phyloP scores from a whole-genome alignment of 1,284 basidiomycete species.

The Ganoderma meredithae region DNA sequence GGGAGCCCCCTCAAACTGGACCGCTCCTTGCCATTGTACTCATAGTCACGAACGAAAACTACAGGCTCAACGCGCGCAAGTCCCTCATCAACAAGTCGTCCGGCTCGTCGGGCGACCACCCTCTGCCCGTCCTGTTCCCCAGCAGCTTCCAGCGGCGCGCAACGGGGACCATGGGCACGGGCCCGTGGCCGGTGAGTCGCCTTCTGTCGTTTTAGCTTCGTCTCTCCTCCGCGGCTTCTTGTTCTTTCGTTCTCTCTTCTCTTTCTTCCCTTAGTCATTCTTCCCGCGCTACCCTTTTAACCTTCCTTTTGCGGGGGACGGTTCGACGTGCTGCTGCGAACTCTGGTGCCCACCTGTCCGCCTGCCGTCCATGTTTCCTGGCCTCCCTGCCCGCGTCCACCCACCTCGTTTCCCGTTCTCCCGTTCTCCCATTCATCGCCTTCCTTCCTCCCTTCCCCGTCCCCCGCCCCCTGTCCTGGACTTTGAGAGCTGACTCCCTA shows the following conservation, averaged over 20 bases:
- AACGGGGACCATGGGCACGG: constrained; percentile 10
- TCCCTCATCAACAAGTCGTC: constrained; percentile 38
- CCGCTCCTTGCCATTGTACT: too few relatives aligned
- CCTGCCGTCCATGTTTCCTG: too few relatives aligned
- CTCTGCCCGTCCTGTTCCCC: constrained; percentile 44
- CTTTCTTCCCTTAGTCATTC: not conserved
- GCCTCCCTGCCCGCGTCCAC: too few relatives aligned
- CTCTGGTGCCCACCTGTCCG: not conserved
- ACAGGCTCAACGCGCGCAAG: constrained; percentile 42
- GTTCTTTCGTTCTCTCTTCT: not conserved
- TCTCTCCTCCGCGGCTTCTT: not conserved
- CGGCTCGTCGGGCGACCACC: constrained; percentile 35
- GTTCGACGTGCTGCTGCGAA: not conserved
- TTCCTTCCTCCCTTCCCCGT: not conserved
- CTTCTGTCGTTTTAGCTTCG: not conserved
- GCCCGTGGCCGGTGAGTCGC: constrained; percentile 24
- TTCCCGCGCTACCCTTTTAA: not conserved
- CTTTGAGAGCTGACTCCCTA: not conserved
- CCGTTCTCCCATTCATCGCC: too few relatives aligned
- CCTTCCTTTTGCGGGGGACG: not conserved
- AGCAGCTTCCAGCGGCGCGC: constrained; percentile 29
- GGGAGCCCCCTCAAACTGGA: constrained; percentile 1
- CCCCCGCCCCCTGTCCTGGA: not conserved
- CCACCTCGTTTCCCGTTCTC: too few relatives aligned
- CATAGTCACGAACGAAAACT: not conserved